Evolutionary conservation across 2,329 filamentous ascomycete species (phyloP).

Genomic region (Apiospora pterosperma): DNA sequence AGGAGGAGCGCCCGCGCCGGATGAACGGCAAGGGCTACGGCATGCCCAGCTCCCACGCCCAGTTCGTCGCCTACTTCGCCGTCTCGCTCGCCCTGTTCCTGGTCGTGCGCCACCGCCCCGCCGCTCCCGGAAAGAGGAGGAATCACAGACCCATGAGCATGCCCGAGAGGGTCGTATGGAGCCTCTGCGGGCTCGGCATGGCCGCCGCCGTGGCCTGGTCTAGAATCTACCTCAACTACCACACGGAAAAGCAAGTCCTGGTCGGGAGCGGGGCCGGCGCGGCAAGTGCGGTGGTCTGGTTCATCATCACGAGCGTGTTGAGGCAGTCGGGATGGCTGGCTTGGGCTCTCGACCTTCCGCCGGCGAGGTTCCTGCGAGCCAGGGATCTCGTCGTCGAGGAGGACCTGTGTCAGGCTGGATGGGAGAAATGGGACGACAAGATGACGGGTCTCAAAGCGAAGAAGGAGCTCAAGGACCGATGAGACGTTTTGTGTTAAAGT

Average conservation of each 20-base stretch:
- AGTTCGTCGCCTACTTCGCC: conserved; percentile 92
- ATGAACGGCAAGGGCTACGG: conserved; percentile 92
- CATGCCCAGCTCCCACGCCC: conserved; percentile 92
- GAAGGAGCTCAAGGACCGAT: conserved; percentile 26
- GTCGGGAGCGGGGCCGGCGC: conserved; percentile 71
- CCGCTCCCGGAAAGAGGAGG: conserved; percentile 27
- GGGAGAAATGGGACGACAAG: conserved; percentile 81
- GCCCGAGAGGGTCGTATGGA: conserved; percentile 54
- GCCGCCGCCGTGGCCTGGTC: conserved; percentile 74
- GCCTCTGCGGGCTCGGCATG: conserved; percentile 53
- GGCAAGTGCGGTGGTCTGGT: conserved; percentile 75
- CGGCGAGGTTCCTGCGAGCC: conserved; percentile 65
- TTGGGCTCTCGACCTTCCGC: conserved; percentile 65
- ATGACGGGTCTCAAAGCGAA: conserved; percentile 29
- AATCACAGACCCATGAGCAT: conserved; percentile 56
- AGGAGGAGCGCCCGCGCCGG: conserved; percentile 83
- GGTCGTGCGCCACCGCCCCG: conserved; percentile 71
- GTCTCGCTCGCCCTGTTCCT: conserved; percentile 82
- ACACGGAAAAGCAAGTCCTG: conserved; percentile 84
- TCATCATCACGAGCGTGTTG: conserved; percentile 62
- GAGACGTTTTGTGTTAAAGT: background rate
- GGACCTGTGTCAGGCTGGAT: conserved; percentile 86
- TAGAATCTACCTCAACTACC: conserved; percentile 87
- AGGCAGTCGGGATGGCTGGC: conserved; percentile 67
- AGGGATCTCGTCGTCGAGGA: conserved; percentile 84